Percentiles rank a stretch among this genome's conserved stretches.
Conservation (phyloP, 441 rosid genomes). For the Metrosideros polymorpha region DNA sequence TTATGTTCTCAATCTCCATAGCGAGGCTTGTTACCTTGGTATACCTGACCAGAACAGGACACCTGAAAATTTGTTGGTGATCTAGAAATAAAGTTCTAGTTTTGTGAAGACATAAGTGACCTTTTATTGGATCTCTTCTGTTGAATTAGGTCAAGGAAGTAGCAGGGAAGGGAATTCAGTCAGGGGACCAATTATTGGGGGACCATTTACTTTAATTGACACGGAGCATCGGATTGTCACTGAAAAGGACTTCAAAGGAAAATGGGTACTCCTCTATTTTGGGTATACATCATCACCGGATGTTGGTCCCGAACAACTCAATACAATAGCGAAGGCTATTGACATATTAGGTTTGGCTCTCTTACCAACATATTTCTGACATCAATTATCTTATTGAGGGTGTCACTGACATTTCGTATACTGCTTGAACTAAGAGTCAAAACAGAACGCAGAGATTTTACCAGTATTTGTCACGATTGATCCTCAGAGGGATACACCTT, state of each 20-base stretch:
- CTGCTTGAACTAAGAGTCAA: slow-evolving; percentile 37
- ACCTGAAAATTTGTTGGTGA: neutral
- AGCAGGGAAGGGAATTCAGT: slow-evolving; percentile 4
- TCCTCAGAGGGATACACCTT: slow-evolving; percentile 76
- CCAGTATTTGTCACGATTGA: slow-evolving; percentile 80
- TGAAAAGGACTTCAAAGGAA: slow-evolving; percentile 44
- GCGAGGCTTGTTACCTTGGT: neutral
- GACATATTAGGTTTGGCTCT: slow-evolving; percentile 44
- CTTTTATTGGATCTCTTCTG: neutral
- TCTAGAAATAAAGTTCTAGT: neutral
- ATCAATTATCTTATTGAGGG: neutral
- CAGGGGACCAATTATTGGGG: slow-evolving; percentile 61
- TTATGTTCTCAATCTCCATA: neutral
- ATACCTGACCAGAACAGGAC: neutral
- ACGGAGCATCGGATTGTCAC: slow-evolving; percentile 40
- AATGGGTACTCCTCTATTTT: slow-evolving; percentile 74
- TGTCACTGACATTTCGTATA: slow-evolving; percentile 16
- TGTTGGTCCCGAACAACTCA: slow-evolving; percentile 41
- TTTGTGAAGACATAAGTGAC: neutral
- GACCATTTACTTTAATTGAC: slow-evolving; percentile 60
- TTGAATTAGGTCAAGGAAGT: neutral
- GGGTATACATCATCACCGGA: slow-evolving; percentile 91
- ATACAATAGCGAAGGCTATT: slow-evolving; percentile 4
- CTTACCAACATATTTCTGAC: neutral
- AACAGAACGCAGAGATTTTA: slow-evolving; percentile 40